Evolutionary conservation across 768 basidiomycete genomes (phyloP), one percentile per base, ranked within the genome.

Genomic region (Collybia nuda): DNA sequence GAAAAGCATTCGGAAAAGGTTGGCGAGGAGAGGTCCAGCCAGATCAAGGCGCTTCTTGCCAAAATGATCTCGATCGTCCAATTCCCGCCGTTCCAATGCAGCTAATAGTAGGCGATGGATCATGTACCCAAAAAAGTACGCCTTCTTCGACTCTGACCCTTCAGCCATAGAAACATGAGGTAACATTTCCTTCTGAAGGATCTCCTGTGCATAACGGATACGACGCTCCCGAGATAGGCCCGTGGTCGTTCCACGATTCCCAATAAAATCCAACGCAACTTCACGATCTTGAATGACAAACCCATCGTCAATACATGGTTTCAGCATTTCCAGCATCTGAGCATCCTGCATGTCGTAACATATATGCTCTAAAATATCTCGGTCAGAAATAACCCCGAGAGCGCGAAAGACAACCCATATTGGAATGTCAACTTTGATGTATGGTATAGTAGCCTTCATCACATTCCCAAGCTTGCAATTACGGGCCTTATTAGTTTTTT

Each of bases 61-160:
- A 58, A 98, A 98, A 70, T 99, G 97, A 72, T 99, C 97, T 73
- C 97, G 92, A 71, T 99, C 97, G 65, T 99, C 97, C 21, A 99
- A 76, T 61, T 99, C 97, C 59, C 97, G 79, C 40, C 97, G 80
- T 65, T 98, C 95, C 59, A 99, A 69, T 11, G 94, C 94, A 19
- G 97, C 97, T 17, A 97, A 82, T 0, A 98, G 74, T 22, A 99
- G 78, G 53, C 97, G 88, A 70, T 98, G 96, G 26, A 98, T 93
- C 96, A 99, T 99, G 70, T 98, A 98, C 8, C 97, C 97, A 56
- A 98, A 93, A 80, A 98, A 99, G 70, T 94, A 98, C 1, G 97
- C 97, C 68, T 99, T 99, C 76, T 97, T 97, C 21, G 91, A 93
- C 69, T 96, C 93, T 5, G 93, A 93, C 4, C 94, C 94, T 67